Evolutionary conservation across 495 filamentous ascomycete genomes (phyloP), one percentile per base, ranked within the genome.

Genomic region (Neurospora sp.): DNA sequence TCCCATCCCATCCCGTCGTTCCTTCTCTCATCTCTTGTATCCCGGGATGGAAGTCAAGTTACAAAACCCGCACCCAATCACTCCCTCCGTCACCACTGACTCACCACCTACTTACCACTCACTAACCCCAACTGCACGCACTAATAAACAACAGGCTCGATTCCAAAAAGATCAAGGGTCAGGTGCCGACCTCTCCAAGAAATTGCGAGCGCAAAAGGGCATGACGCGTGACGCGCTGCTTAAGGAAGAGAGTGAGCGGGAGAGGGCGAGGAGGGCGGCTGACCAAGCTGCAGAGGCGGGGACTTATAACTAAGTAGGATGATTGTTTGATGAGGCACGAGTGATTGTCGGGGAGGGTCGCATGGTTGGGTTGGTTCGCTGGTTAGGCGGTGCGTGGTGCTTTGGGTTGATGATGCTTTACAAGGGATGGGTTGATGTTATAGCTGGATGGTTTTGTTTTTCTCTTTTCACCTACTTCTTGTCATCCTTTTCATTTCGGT

Each of bases 181-280:
- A 74, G 78, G 87, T 77, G 88, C 91, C 3, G 91, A 91, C 76
- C 80, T 94, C 40, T 83, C 85, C 68, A 81, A 84, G 35, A 87
- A 92, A 74, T 78, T 93, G 22, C 89, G 86, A 39, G 87, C 87
- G 66, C 90, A 93, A 81, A 91, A 88, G 83, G 87, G 86, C 70
- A 86, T 91, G 82, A 91, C 89, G 3, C 83, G 88, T 46, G 78
- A 82, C 3, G 88, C 89, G 71, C 90, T 88, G 4, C 81, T 92
- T 46, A 83, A 83, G 46, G 84, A 88, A 70, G 84, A 83, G 9
- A 90, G 88, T 81, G 81, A 80, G 69, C 83, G 84, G 37, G 89
- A 91, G 79, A 81, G 86, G 73, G 82, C 84, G 39, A 83, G 83
- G 42, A 82, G 91, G 71, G 88, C 91, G 72, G 83, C 87, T 14